Evolutionary conservation across 441 rosid species (phyloP), one percentile per base, ranked within the genome.

Genomic region (Brassica hybrid): DNA sequence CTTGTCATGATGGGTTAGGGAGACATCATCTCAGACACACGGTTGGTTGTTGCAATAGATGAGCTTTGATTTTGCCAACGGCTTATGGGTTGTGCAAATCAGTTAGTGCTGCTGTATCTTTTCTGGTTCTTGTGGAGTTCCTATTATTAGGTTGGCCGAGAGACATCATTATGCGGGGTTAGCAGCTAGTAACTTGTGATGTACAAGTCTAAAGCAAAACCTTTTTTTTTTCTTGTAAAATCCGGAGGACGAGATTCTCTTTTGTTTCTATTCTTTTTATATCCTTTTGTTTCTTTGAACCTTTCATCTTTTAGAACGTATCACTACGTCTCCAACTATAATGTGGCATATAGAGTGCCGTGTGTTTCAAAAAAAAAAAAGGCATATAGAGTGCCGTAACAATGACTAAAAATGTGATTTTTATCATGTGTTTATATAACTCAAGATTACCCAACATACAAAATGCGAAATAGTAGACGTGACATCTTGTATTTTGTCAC

Each of bases 161-260:
- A 66, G 67, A 68, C 75, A 62, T 18, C 78, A 6, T 57, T 43
- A 43, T 43, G 30, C 67, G 58, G 62, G 21, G n/a, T 76, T 72
- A 62, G 79, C n/a, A n/a, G n/a, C n/a, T 56, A 65, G 41, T 78
- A 65, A 73, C 62, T 43, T 73, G 77, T 59, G 62, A 75, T 75
- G 79, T 75, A 58, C 67, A 69, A 73, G 69, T 63, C 27, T 7
- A 63, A 52, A 30, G 14, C 57, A 69, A n/a, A n/a, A n/a, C n/a
- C 34, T 67, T 17, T 62, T n/a, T n/a, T n/a, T 23, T 65, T 38
- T 65, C 34, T 70, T 80, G 83, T 80, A 30, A 80, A 65, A 80
- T 80, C 83, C 76, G 30, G 83, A 58, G 30, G 67, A 60, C 65
- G 69, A 65, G 63, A 74, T 79, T 48, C 79, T 79, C 71, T 68